Base-by-base conservation (phyloP, 352 stramenopile genomes). In the Phytopythium helicoides region DNA sequence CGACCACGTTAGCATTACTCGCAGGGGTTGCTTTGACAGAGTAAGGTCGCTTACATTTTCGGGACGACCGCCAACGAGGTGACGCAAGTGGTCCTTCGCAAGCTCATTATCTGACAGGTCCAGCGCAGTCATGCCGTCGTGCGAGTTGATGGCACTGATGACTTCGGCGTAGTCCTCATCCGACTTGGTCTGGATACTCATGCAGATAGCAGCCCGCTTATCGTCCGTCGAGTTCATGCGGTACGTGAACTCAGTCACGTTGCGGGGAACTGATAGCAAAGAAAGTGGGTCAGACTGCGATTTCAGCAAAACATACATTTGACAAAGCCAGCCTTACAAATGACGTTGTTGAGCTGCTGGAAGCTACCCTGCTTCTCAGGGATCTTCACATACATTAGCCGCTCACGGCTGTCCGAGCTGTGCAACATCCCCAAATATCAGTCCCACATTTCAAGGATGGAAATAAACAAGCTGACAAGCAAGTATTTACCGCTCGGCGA, bases 211-310 rank as follows among this genome's bases (percentile, higher is more conserved):
- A 6, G 96, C 95, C 38, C 84, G 66, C 5, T 71, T 71, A 51
- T 89, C 78, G 15, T 68, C 57, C 42, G 94, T 68, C 6, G 72
- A 86, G 53, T 76, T 75, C 71, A 98, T 91, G 53, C 96, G 82
- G 73, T 99, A 99, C 6, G 91, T 97, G 61, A 99, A 99, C 77
- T 99, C 97, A 14, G 97, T 99, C 53, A 95, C 76, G 31, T 93
- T 93, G 55, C 79, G 64, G 19, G 82, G 82, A 53, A 86, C 81
- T 91, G 50, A 52, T 15, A 38, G 16, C 39, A 46, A 18, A 14
- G 18, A 47, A 50, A 19, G 5, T 14, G n/a, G 39, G 26, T 39
- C 6, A n/a, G 26, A 14, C 8, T 10, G 48, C 22, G 6, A 28
- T 14, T 38, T 8, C 21, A n/a, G n/a, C n/a, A n/a, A n/a, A n/a